phyloP scores from a whole-genome alignment of 352 stramenopile species.

The Peronospora farinosa region DNA sequence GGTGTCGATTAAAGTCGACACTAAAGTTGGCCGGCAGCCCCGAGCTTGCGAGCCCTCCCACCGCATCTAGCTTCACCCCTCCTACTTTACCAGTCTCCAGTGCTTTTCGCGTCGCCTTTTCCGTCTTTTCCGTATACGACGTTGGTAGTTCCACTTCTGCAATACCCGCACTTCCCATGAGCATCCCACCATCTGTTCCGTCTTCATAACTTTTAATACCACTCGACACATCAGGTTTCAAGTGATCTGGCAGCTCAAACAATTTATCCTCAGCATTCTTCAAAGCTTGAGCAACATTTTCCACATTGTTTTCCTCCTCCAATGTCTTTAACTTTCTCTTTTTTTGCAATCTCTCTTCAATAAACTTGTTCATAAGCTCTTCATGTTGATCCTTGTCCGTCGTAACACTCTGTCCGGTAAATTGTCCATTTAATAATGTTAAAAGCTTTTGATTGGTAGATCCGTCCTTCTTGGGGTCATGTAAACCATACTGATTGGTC shows the following conservation, averaged over 20 bases:
- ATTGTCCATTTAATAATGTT: conserved; percentile 70
- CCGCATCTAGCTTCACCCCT: conserved; percentile 12
- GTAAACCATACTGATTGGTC: conserved; percentile 47
- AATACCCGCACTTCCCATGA: conserved; percentile 75
- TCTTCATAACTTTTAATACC: conserved; percentile 30
- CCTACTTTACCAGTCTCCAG: conserved; percentile 23
- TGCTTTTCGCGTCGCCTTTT: conserved; percentile 43
- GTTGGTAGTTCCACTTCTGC: conserved; percentile 69
- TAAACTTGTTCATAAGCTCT: conserved; percentile 80
- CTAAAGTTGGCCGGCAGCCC: conserved; percentile 70
- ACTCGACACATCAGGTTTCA: conserved; percentile 42
- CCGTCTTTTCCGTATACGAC: conserved; percentile 44
- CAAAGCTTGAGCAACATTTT: conserved; percentile 7
- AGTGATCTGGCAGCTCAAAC: conserved; percentile 54
- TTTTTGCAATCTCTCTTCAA: conserved; percentile 66
- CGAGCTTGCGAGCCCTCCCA: conserved; percentile 39
- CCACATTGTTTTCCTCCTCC: not conserved
- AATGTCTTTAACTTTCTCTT: conserved; percentile 17
- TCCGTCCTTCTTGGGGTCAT: conserved; percentile 71
- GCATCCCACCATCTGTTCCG: conserved; percentile 50
- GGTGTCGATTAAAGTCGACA: conserved; percentile 70
- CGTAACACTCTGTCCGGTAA: conserved; percentile 60
- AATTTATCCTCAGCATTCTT: conserved; percentile 56
- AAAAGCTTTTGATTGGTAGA: conserved; percentile 63
- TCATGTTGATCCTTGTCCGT: conserved; percentile 68